phyloP scores from a whole-genome alignment of 441 rosid genomes.

The Arabidopsis lyrata region DNA sequence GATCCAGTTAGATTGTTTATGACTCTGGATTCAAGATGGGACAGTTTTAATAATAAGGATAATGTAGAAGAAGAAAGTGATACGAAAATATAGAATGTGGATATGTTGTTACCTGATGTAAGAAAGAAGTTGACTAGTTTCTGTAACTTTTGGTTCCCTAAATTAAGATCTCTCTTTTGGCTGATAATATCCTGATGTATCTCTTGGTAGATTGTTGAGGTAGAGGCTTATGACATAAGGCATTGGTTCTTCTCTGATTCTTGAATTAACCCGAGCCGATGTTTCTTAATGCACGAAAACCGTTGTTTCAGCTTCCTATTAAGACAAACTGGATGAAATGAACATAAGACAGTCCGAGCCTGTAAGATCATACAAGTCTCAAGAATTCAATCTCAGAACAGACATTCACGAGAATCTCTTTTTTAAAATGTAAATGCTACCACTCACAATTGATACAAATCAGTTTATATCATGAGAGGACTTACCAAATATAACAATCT shows the following conservation, averaged over 20 bases:
- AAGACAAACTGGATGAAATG: neutral
- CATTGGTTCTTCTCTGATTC: slow-evolving; percentile 19
- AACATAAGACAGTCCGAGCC: slow-evolving; percentile 6
- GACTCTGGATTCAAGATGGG: slow-evolving; percentile 35
- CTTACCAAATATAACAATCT: no score
- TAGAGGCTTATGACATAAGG: neutral
- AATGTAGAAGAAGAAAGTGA: neutral
- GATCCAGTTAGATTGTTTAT: neutral
- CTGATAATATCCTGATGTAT: neutral
- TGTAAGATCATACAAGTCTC: neutral
- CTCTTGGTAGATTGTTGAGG: neutral
- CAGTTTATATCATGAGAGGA: neutral
- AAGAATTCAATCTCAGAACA: neutral
- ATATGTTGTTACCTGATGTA: slow-evolving; percentile 7
- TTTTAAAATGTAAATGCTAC: neutral
- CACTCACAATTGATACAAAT: neutral
- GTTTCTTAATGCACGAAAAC: neutral
- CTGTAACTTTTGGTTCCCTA: slow-evolving; percentile 1
- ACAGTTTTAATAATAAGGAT: slow-evolving; percentile 22
- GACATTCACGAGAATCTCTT: neutral
- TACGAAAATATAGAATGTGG: slow-evolving; percentile 5
- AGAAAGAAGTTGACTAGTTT: slow-evolving; percentile 6
- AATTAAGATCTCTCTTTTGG: neutral
- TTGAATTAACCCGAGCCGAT: slow-evolving; percentile 24
- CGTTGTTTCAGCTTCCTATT: no score